Percentiles rank a stretch among this genome's conserved stretches.
phyloP scores from a whole-genome alignment of 331 rosid species.

The Stylosanthes scabra region DNA sequence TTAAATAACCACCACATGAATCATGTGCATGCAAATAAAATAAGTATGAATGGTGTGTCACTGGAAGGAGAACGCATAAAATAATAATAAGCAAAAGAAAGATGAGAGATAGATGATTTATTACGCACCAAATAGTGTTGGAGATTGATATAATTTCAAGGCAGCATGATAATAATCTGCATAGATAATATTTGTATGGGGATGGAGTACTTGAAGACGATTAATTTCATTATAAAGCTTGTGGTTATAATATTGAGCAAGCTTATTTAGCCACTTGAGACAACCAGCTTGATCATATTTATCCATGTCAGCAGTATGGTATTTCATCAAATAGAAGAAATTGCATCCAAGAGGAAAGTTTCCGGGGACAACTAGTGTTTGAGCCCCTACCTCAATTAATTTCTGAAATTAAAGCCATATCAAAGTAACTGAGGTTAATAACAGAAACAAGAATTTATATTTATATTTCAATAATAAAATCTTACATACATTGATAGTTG shows the following conservation, averaged over 20 bases:
- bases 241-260: slow-evolving; percentile 49
- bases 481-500: slow-evolving; percentile 8
- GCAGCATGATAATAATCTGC: slow-evolving; percentile 56
- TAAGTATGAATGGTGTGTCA: no score
- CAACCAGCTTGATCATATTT: slow-evolving; percentile 57
- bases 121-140: slow-evolving; percentile 49
- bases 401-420: slow-evolving; percentile 45
- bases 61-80: no score
- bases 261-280: slow-evolving; percentile 51
- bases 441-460: no score
- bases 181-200: slow-evolving; percentile 52
- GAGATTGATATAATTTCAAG: slow-evolving; percentile 34
- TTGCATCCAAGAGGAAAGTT: slow-evolving; percentile 59
- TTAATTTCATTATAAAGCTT: slow-evolving; percentile 47
- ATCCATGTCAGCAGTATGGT: slow-evolving; percentile 30
- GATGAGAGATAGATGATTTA: background rate
- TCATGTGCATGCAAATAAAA: background rate
- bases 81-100: background rate
- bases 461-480: no score
- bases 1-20: background rate
- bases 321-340: slow-evolving; percentile 34
- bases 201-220: slow-evolving; percentile 47
- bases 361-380: slow-evolving; percentile 59
- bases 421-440: no score
- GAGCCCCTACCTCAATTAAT: slow-evolving; percentile 55